Percentiles rank a stretch among this genome's conserved stretches.
Conservation (phyloP, 441 rosid species). For the Brassica hybrid region DNA sequence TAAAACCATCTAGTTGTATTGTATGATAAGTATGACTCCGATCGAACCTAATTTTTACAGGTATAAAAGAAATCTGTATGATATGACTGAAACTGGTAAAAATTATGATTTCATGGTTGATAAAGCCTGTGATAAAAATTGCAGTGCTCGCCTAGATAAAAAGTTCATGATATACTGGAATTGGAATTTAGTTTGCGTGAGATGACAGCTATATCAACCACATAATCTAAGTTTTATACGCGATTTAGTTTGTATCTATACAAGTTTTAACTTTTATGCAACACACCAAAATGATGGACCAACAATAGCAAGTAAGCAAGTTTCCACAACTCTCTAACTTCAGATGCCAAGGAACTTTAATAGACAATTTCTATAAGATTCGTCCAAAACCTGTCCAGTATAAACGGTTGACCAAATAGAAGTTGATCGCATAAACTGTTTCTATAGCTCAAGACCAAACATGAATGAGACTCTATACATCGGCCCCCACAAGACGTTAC, state of each 20-base stretch:
- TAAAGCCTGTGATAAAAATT: neutral
- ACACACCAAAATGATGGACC: neutral
- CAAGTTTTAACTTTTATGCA: too few relatives aligned
- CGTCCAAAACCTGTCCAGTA: neutral
- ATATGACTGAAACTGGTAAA: neutral
- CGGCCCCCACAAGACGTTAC: constrained; percentile 26
- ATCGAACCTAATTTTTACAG: neutral
- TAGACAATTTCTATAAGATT: neutral
- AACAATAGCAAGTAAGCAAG: neutral
- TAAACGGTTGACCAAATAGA: neutral
- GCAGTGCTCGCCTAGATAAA: neutral
- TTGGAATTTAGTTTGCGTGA: neutral
- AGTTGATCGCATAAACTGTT: neutral
- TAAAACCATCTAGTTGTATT: neutral
- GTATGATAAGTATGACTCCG: neutral
- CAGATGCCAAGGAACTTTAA: neutral
- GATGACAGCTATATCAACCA: neutral
- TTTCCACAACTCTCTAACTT: neutral
- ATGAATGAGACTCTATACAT: constrained; percentile 24
- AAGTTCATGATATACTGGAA: neutral
- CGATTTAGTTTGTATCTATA: neutral
- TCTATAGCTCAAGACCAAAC: constrained; percentile 13
- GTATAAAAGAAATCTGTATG: neutral
- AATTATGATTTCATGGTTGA: neutral
- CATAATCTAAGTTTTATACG: neutral